These are phyloP conservation scores for Fraxinus excelsior DNA, from an alignment of 257 asterid species.

Conservation along the genomic window DNA sequence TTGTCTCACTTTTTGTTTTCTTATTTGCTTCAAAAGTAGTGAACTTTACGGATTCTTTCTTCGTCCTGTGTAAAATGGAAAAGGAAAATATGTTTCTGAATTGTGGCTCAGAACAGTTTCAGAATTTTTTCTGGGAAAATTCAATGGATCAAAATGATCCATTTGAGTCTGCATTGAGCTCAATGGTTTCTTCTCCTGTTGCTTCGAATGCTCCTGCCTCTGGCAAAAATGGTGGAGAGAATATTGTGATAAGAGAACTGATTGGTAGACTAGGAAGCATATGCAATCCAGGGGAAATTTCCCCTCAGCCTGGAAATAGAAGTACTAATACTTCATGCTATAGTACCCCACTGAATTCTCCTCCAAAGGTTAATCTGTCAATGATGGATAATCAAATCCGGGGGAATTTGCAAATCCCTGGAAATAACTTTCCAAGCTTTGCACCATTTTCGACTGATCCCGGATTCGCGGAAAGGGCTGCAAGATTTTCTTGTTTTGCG, in stretches of 20 bases:
- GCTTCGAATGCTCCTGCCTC: constrained; percentile 32
- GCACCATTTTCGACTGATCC: constrained; percentile 66
- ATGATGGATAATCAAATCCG: constrained; percentile 42
- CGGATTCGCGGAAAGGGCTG: constrained; percentile 73
- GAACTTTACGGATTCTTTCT: background rate
- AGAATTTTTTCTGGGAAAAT: constrained; percentile 53
- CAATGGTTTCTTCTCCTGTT: constrained; percentile 89
- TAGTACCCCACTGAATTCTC: constrained; percentile 74
- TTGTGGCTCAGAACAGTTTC: constrained; percentile 25
- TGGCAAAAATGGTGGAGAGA: constrained; percentile 36
- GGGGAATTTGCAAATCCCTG: constrained; percentile 38
- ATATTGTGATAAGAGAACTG: constrained; percentile 62
- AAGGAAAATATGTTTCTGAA: constrained; percentile 37
- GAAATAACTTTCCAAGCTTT: constrained; percentile 36
- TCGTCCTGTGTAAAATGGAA: constrained; percentile 24
- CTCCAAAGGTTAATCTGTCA: constrained; percentile 69
- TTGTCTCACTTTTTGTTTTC: constrained; percentile 24
- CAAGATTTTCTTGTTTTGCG: constrained; percentile 70
- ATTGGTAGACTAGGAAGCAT: constrained; percentile 79
- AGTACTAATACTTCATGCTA: constrained; percentile 60
- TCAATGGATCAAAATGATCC: constrained; percentile 66
- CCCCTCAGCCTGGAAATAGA: constrained; percentile 38
- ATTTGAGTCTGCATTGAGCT: constrained; percentile 86
- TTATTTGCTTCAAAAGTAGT: constrained; percentile 30
- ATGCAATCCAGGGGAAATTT: constrained; percentile 61